Evolutionary conservation across 2,329 filamentous ascomycete species (phyloP).

Genomic region (Gnomoniopsis sp.): DNA sequence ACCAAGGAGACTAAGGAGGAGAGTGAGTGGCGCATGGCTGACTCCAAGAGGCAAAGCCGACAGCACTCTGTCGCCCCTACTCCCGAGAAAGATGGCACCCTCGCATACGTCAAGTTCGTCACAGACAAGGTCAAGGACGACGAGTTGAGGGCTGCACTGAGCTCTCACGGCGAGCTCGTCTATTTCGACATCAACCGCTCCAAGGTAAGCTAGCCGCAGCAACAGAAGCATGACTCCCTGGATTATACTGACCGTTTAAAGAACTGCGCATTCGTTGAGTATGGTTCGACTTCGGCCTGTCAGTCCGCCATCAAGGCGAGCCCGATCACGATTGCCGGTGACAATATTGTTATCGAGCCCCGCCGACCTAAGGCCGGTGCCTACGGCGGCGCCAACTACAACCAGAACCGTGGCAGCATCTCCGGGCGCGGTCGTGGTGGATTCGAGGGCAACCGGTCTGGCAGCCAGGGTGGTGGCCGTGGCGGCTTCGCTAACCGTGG

Average conservation of each 20-base stretch:
- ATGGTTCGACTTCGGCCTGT: conserved; percentile 76
- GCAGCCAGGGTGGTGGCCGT: conserved; percentile 59
- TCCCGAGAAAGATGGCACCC: conserved; percentile 70
- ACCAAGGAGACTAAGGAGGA: conserved; percentile 46
- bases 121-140: conserved; percentile 76
- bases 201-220: conserved; percentile 61
- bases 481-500: conserved; percentile 64
- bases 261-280: conserved; percentile 98
- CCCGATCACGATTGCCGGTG: conserved; percentile 78
- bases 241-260: conserved; percentile 35
- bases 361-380: conserved; percentile 73
- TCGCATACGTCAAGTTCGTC: conserved; percentile 95
- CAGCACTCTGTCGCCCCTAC: conserved; percentile 61
- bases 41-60: conserved; percentile 81
- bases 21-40: conserved; percentile 85
- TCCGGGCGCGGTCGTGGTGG: conserved; percentile 65
- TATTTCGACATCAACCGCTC: conserved; percentile 76
- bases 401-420: conserved; percentile 56
- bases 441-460: conserved; percentile 56
- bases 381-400: conserved; percentile 67
- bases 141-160: conserved; percentile 67
- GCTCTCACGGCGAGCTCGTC: conserved; percentile 67
- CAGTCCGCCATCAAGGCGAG: conserved; percentile 79
- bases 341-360: conserved; percentile 83
- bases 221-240: neutral